phyloP scores from a whole-genome alignment of 2,329 filamentous ascomycete species.

The Leptoxyphium fumago region DNA sequence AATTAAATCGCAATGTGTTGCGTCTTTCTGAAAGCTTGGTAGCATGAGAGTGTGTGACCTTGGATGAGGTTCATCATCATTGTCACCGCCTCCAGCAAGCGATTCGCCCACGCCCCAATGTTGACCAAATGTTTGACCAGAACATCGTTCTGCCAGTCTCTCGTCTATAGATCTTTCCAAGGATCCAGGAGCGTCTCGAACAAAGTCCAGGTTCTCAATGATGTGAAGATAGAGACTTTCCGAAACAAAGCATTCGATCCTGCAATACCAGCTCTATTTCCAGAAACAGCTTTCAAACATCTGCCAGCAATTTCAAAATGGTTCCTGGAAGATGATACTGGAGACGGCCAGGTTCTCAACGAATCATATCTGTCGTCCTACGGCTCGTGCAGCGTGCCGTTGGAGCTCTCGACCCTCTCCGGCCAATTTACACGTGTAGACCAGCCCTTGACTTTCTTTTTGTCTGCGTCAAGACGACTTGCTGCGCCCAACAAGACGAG shows the following conservation, averaged over 20 bases:
- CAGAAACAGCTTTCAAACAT: slow-evolving; percentile 24
- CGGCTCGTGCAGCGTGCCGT: slow-evolving; percentile 37
- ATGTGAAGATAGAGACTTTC: slow-evolving; percentile 30
- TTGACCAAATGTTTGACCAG: too few species aligned
- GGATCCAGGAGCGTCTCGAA: not conserved
- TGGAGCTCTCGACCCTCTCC: slow-evolving; percentile 38
- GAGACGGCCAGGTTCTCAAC: slow-evolving; percentile 18
- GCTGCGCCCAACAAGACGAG: slow-evolving; percentile 3
- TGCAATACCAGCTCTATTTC: slow-evolving; percentile 38
- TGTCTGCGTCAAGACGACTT: slow-evolving; percentile 24
- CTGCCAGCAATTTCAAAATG: slow-evolving; percentile 44
- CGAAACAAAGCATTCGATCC: slow-evolving; percentile 37
- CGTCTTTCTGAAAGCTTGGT: too few species aligned
- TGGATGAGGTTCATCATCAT: too few species aligned
- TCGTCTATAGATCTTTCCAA: too few species aligned
- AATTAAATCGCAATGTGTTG: too few species aligned
- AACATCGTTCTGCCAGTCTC: too few species aligned
- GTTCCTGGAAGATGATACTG: slow-evolving; percentile 31
- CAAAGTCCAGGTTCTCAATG: slow-evolving; percentile 11
- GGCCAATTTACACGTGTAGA: slow-evolving; percentile 41
- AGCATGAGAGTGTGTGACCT: too few species aligned
- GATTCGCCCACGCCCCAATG: too few species aligned
- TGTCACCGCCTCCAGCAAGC: too few species aligned
- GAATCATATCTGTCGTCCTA: slow-evolving; percentile 31
- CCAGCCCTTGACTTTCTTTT: slow-evolving; percentile 50